Evolutionary conservation across 805 yeast genomes (phyloP).

Genomic region (Nakazawaea anatomiae): DNA sequence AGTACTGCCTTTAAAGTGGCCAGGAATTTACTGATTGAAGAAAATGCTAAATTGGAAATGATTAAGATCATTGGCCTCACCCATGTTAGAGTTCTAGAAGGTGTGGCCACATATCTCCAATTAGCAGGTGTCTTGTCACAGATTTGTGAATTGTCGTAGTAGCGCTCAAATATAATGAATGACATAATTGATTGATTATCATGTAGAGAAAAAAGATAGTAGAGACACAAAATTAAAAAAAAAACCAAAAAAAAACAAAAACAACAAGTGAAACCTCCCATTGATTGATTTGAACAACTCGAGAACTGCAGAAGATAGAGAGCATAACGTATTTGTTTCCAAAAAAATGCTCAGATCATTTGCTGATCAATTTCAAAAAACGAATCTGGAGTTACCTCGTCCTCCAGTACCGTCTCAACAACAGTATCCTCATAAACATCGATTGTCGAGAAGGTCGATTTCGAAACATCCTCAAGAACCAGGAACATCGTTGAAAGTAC

Average conservation of each 20-base stretch:
- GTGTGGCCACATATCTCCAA: slow-evolving; percentile 84
- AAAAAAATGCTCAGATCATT: background rate
- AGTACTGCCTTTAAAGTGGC: slow-evolving; percentile 87
- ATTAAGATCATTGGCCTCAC: slow-evolving; percentile 84
- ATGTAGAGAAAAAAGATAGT: background rate
- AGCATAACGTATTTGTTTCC: no score
- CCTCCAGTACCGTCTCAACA: slow-evolving; percentile 1
- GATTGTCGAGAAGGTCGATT: slow-evolving; percentile 23
- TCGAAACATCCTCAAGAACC: slow-evolving; percentile 18
- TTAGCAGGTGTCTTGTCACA: slow-evolving; percentile 77
- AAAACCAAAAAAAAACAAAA: background rate
- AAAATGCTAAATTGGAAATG: slow-evolving; percentile 64
- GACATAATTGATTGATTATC: background rate
- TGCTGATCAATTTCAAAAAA: slow-evolving; percentile 4
- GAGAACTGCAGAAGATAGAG: no score
- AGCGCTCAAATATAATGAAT: no score
- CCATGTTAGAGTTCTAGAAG: slow-evolving; percentile 91
- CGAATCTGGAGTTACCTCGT: background rate
- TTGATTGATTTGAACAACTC: background rate
- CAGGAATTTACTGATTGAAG: slow-evolving; percentile 67
- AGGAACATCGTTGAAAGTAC: slow-evolving; percentile 5
- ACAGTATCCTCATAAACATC: slow-evolving; percentile 11
- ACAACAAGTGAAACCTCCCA: background rate
- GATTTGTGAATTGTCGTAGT: slow-evolving; percentile 24
- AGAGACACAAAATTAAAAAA: background rate